These are phyloP conservation scores for Malus domestica DNA, from an alignment of 306 rosid genomes.

Conservation along the genomic window ASM211411v1 NC_041789.1:13398001-13398500, in stretches of 20 bases:
- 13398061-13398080: conserved; percentile 47
- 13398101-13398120: conserved; percentile 49
- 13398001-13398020: conserved; percentile 71
- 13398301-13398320: conserved; percentile 49
- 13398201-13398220: conserved; percentile 23
- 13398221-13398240: conserved; percentile 52
- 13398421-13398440: conserved; percentile 46
- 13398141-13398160: conserved; percentile 45
- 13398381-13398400: conserved; percentile 65
- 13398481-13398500: conserved; percentile 47
- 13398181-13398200: conserved; percentile 36
- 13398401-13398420: conserved; percentile 38
- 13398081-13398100: conserved; percentile 50
- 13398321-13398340: conserved; percentile 55
- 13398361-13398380: conserved; percentile 50
- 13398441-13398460: conserved; percentile 70
- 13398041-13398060: conserved; percentile 54
- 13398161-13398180: conserved; percentile 35
- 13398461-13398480: conserved; percentile 78
- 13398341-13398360: conserved; percentile 49
- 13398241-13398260: conserved; percentile 54
- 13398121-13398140: conserved; percentile 49
- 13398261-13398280: conserved; percentile 72
- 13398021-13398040: conserved; percentile 53
- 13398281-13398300: conserved; percentile 46